phyloP scores from a whole-genome alignment of 352 stramenopile genomes.

The Phytophthora agathidicida region DNA sequence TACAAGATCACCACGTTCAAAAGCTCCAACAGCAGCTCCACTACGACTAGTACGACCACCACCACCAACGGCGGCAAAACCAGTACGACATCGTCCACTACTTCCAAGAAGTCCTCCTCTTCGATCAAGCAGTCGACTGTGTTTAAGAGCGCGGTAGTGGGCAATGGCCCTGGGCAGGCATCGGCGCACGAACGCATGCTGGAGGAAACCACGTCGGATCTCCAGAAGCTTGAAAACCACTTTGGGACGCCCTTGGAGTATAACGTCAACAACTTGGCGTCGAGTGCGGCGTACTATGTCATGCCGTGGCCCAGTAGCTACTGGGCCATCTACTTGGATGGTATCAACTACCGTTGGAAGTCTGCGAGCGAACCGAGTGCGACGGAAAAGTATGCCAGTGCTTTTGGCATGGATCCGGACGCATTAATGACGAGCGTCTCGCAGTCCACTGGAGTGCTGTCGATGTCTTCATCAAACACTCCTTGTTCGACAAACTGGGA shows the following conservation, averaged over 20 bases:
- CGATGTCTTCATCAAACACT: constrained; percentile 26
- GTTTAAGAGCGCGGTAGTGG: constrained; percentile 18
- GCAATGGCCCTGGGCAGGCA: not conserved
- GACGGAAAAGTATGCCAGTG: constrained; percentile 50
- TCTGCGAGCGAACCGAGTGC: constrained; percentile 31
- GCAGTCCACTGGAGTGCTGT: constrained; percentile 36
- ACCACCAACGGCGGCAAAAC: constrained; percentile 10
- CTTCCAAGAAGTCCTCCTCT: constrained; percentile 13
- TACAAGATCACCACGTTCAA: constrained; percentile 25
- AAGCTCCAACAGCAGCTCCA: constrained; percentile 18
- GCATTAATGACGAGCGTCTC: constrained; percentile 44
- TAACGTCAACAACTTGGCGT: constrained; percentile 32
- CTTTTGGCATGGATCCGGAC: constrained; percentile 43
- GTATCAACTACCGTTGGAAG: constrained; percentile 65
- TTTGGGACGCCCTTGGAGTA: constrained; percentile 37
- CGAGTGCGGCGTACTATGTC: constrained; percentile 22
- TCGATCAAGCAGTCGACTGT: constrained; percentile 22
- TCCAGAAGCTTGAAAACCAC: constrained; percentile 44
- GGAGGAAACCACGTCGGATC: constrained; percentile 24
- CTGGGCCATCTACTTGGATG: constrained; percentile 63
- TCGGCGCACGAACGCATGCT: constrained; percentile 16
- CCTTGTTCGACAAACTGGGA: constrained; percentile 40
- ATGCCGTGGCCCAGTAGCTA: constrained; percentile 66
- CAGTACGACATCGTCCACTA: constrained; percentile 11
- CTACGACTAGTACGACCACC: constrained; percentile 14